Evolutionary conservation across 1,284 basidiomycete species (phyloP).

Genomic region (Erythrobasidium hasegawianum): DNA sequence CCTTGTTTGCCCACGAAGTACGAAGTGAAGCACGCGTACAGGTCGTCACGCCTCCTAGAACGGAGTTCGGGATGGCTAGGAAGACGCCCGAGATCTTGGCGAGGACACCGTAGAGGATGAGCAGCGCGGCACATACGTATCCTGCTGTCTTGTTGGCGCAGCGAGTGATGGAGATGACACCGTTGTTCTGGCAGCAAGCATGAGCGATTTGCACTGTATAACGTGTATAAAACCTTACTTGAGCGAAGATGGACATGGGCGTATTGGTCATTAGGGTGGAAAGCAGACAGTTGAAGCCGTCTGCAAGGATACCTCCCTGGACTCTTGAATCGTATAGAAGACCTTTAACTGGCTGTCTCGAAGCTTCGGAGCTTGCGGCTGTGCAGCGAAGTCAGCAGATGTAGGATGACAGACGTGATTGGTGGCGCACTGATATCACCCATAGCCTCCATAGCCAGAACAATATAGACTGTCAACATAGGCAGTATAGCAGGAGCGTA

Average conservation of each 20-base stretch:
- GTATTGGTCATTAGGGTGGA: conserved; percentile 75
- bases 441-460: conserved; percentile 66
- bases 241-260: conserved; percentile 73
- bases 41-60: conserved; percentile 77
- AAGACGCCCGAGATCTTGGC: conserved; percentile 62
- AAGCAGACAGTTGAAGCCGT: conserved; percentile 61
- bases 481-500: conserved; percentile 78
- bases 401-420: too few species aligned
- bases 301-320: conserved; percentile 72
- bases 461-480: conserved; percentile 69
- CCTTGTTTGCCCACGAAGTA: too few species aligned
- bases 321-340: conserved; percentile 66
- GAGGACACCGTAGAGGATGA: conserved; percentile 68
- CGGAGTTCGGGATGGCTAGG: conserved; percentile 63
- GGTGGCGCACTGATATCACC: conserved; percentile 71
- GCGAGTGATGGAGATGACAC: conserved; percentile 71
- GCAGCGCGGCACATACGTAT: conserved; percentile 43
- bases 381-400: background rate
- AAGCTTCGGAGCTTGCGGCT: conserved; percentile 61
- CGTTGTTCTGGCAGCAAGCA: too few species aligned
- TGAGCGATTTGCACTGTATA: too few species aligned
- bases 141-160: conserved; percentile 71
- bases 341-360: conserved; percentile 55
- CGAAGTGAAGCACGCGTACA: too few species aligned
- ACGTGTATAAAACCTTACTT: conserved; percentile 52